Conservation (phyloP, 2,329 filamentous ascomycete species). For the Fusarium udum region DNA sequence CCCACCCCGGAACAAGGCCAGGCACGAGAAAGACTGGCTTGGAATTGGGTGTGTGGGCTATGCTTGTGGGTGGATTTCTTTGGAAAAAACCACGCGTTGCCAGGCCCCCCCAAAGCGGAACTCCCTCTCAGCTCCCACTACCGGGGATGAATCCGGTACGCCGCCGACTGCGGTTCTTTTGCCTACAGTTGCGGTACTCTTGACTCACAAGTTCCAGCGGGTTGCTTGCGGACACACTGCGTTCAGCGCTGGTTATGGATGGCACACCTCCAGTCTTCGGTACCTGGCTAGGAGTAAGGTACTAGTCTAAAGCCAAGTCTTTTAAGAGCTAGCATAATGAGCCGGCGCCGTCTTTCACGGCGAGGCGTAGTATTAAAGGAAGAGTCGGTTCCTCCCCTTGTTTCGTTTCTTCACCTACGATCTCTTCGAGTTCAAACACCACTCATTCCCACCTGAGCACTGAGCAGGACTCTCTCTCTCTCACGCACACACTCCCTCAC, state of each 20-base stretch:
- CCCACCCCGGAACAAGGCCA: constrained; percentile 11
- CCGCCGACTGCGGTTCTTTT: constrained; percentile 17
- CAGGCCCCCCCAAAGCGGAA: constrained; percentile 16
- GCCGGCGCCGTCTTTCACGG: constrained; percentile 32
- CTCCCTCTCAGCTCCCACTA: constrained; percentile 21
- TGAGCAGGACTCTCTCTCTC: constrained; percentile 41
- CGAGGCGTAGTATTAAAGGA: constrained; percentile 41
- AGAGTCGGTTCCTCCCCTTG: constrained; percentile 39
- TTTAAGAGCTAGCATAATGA: constrained; percentile 37
- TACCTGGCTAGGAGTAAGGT: constrained; percentile 29
- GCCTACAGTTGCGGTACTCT: constrained; percentile 13
- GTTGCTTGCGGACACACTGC: constrained; percentile 24
- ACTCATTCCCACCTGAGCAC: constrained; percentile 44
- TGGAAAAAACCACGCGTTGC: constrained; percentile 39
- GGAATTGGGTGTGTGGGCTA: constrained; percentile 4
- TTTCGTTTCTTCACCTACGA: constrained; percentile 39
- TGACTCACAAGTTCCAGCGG: constrained; percentile 1
- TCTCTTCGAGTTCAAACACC: constrained; percentile 42
- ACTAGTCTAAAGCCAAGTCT: constrained; percentile 36
- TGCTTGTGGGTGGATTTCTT: constrained; percentile 8
- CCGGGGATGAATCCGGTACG: constrained; percentile 35
- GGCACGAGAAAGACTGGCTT: constrained; percentile 21
- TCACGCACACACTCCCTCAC: constrained; percentile 40
- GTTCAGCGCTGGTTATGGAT: constrained; percentile 23
- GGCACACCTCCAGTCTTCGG: constrained; percentile 16